phyloP scores from a whole-genome alignment of 1,139 yeast genomes.

The Nematodospora anomalae region DNA sequence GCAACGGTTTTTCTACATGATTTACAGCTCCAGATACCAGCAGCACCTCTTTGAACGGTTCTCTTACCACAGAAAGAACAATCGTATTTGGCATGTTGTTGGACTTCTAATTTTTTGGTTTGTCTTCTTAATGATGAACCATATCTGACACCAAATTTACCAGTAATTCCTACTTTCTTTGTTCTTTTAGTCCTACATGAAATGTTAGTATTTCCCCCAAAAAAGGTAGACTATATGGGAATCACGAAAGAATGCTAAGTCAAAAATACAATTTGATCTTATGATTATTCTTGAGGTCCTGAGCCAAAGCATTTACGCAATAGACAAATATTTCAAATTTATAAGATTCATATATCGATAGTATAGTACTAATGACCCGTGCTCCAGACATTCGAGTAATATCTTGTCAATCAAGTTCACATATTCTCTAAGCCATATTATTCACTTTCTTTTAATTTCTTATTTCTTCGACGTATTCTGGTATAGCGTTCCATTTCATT shows the following conservation, averaged over 20 bases:
- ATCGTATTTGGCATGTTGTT: slow-evolving; percentile 98
- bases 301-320: too few species aligned
- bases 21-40: slow-evolving; percentile 98
- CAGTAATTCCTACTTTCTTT: slow-evolving; percentile 99
- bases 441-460: too few species aligned
- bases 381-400: too few species aligned
- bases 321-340: too few species aligned
- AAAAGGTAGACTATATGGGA: neutral
- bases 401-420: too few species aligned
- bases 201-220: slow-evolving; percentile 37
- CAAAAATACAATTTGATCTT: neutral
- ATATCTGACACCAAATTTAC: slow-evolving; percentile 99
- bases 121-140: slow-evolving; percentile 99
- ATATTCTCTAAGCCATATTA: too few species aligned
- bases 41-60: slow-evolving; percentile 95
- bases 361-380: too few species aligned
- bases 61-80: slow-evolving; percentile 99
- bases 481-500: too few species aligned
- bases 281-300: neutral
- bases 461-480: too few species aligned
- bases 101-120: slow-evolving; percentile 98
- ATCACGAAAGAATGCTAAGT: neutral
- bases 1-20: slow-evolving; percentile 96
- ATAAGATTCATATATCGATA: too few species aligned
- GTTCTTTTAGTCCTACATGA: slow-evolving; percentile 93